Evolutionary conservation across 768 basidiomycete species (phyloP).

Genomic region (Russula earlei): DNA sequence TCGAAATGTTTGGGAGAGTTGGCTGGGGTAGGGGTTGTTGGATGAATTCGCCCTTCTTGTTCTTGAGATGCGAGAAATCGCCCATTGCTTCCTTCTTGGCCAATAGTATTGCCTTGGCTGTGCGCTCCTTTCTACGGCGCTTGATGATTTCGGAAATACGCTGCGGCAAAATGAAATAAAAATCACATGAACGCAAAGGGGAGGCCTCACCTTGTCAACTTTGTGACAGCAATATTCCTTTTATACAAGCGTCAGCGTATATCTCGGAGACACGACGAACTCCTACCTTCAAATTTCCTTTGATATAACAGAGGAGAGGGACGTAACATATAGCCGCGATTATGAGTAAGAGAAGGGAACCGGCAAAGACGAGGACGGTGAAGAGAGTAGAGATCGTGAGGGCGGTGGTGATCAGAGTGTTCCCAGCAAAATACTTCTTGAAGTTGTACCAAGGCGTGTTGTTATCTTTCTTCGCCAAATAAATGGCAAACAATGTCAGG

Average conservation of each 20-base stretch:
- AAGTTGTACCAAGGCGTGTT: constrained; percentile 56
- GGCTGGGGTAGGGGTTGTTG: constrained; percentile 84
- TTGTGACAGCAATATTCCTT: constrained; percentile 98
- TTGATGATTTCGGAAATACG: constrained; percentile 92
- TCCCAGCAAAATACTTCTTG: constrained; percentile 70
- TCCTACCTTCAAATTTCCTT: constrained; percentile 87
- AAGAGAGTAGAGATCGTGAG: constrained; percentile 85
- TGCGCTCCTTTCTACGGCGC: constrained; percentile 78
- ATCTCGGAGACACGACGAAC: background rate
- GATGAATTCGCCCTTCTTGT: constrained; percentile 81
- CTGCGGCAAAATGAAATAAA: constrained; percentile 31
- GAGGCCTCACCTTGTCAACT: constrained; percentile 75
- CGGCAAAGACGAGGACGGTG: constrained; percentile 80
- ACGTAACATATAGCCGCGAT: constrained; percentile 83
- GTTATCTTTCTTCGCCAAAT: constrained; percentile 40
- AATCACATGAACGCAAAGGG: background rate
- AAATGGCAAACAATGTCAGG: constrained; percentile 93
- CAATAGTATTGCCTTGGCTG: constrained; percentile 66
- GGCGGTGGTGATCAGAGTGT: constrained; percentile 61
- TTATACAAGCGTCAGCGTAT: constrained; percentile 6
- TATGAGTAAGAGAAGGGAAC: constrained; percentile 73
- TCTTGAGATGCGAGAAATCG: constrained; percentile 85
- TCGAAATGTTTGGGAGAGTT: constrained; percentile 84
- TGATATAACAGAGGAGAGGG: constrained; percentile 91
- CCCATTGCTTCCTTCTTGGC: constrained; percentile 89